Evolutionary conservation across 148 eudicot species (phyloP).

Genomic region (Talinum fruticosum): DNA sequence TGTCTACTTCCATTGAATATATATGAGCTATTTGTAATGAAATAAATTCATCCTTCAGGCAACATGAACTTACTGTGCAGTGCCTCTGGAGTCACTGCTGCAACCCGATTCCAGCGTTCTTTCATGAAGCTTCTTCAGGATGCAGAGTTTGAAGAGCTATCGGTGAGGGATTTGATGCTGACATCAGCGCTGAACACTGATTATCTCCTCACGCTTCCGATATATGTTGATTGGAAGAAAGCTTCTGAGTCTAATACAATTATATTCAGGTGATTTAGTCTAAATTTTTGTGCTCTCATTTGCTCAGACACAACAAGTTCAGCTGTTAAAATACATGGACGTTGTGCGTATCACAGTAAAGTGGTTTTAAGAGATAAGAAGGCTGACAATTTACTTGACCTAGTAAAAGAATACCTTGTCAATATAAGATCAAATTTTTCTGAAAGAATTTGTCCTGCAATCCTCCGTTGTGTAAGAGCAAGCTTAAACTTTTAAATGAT

Average conservation of each 20-base stretch:
- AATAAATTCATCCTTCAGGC: slow-evolving; percentile 33
- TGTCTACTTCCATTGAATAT: slow-evolving; percentile 13
- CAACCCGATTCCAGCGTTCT: slow-evolving; percentile 77
- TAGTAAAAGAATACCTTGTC: not conserved
- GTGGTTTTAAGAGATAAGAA: not conserved
- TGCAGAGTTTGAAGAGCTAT: slow-evolving; percentile 94
- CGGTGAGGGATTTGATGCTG: slow-evolving; percentile 77
- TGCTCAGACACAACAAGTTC: not conserved
- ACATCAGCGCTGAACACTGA: slow-evolving; percentile 85
- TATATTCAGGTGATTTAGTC: slow-evolving; percentile 65
- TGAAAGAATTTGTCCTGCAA: not conserved
- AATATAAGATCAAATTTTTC: not conserved
- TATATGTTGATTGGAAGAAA: slow-evolving; percentile 93
- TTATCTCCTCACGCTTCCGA: slow-evolving; percentile 85
- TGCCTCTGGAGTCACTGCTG: slow-evolving; percentile 53
- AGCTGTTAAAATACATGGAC: not conserved
- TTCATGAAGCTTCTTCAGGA: slow-evolving; percentile 71
- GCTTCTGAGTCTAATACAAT: slow-evolving; percentile 81
- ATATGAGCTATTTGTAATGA: slow-evolving; percentile 27
- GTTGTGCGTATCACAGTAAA: not conserved
- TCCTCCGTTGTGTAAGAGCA: not conserved
- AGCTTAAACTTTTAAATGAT: not conserved
- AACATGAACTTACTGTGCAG: slow-evolving; percentile 37
- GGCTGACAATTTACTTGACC: not conserved
- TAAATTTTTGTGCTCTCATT: not conserved